Evolutionary conservation across 768 basidiomycete genomes (phyloP), one percentile per base, ranked within the genome.

Genomic region (Tricholoma matsutake): DNA sequence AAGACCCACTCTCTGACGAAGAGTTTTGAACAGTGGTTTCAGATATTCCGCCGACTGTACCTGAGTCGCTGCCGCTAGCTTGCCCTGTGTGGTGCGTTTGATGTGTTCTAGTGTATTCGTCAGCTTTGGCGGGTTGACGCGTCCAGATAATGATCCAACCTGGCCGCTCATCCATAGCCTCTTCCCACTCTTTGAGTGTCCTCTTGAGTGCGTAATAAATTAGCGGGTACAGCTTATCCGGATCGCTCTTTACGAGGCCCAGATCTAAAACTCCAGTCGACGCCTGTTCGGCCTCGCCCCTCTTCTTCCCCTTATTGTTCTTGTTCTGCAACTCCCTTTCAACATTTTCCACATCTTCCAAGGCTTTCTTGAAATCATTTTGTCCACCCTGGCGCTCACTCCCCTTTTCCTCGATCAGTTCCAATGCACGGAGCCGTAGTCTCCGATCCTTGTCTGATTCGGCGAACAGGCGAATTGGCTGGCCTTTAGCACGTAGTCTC

Each of bases 171-270:
- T 92, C 93, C 90, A 99, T 90, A 52, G 91, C 91, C 67, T 94
- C 89, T 65, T 88, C 96, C 97, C 97, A 99, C 70, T 99, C 97
- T 68, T 94, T 94, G 56, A 98, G 79, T 5, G 88, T 89, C 63
- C 89, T 82, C 80, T 98, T 98, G 60, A 98, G 77, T 1, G 95
- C 93, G 71, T 95, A 94, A 70, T 99, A 99, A 54, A 99, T 98
- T 67, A 98, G 80, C 0, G 97, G 97, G 71, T 99, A 98, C 29
- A 98, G 78, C 74, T 92, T 97, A 78, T 96, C 92, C 6, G 94
- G 92, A 72, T 98, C 93, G 16, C 85, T 86, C 80, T 94, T 96
- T 69, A 98, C 72, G 61, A 98, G 80, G 6, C 72, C 78, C 29
- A 98, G 73, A 73, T 99, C 94, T 52, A 99, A 77, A 8, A 93